Conservation (phyloP, 331 rosid genomes). For the Rhamnella rubrinervis region DNA sequence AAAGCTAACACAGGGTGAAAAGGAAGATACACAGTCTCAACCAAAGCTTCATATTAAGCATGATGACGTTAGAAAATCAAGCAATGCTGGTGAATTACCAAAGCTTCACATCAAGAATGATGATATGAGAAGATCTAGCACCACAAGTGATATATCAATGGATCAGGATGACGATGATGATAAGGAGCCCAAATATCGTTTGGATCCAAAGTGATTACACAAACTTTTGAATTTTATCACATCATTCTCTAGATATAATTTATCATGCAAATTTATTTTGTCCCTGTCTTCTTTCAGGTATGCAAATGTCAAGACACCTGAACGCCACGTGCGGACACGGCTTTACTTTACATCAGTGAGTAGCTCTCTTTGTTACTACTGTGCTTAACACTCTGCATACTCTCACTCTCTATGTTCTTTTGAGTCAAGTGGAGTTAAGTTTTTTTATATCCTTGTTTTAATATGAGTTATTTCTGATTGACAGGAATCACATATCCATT, state of each 20-base stretch:
- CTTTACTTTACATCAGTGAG: slow-evolving; percentile 97
- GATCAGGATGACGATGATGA: slow-evolving; percentile 97
- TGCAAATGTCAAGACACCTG: slow-evolving; percentile 96
- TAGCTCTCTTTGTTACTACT: slow-evolving; percentile 1
- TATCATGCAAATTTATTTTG: slow-evolving; percentile 6
- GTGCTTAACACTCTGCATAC: not conserved
- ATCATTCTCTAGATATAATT: slow-evolving; percentile 12
- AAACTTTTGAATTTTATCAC: slow-evolving; percentile 2
- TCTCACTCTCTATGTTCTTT: not conserved
- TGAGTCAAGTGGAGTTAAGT: not conserved
- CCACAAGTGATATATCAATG: slow-evolving; percentile 51
- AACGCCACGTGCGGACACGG: slow-evolving; percentile 95
- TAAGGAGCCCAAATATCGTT: slow-evolving; percentile 91
- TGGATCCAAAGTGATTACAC: slow-evolving; percentile 78
- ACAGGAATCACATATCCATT: slow-evolving; percentile 97
- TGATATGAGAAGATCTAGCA: slow-evolving; percentile 50
- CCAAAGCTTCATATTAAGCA: slow-evolving; percentile 44
- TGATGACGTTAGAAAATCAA: slow-evolving; percentile 57
- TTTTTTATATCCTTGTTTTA: not conserved
- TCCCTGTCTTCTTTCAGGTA: slow-evolving; percentile 56
- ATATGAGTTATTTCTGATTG: slow-evolving; percentile 20
- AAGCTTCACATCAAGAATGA: slow-evolving; percentile 51
- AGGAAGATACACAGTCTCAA: slow-evolving; percentile 55
- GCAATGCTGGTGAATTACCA: slow-evolving; percentile 38
- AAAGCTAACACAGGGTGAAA: slow-evolving; percentile 37